phyloP scores from a whole-genome alignment of 495 filamentous ascomycete genomes.

The Hyphodiscus hymeniophilus region DNA sequence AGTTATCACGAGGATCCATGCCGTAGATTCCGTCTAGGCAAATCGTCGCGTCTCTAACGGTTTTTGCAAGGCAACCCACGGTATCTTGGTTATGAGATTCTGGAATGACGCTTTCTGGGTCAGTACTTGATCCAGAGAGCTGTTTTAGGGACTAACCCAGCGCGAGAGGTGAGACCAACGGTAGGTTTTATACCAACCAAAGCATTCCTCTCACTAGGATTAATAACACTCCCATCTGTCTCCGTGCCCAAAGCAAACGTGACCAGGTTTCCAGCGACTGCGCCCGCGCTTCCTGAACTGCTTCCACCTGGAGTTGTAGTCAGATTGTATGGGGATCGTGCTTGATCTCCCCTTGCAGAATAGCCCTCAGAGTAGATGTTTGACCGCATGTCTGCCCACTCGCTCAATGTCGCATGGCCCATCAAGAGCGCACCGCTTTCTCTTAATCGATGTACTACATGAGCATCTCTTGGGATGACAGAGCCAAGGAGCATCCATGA shows the following conservation, averaged over 20 bases:
- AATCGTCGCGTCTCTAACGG: constrained; percentile 32
- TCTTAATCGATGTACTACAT: constrained; percentile 52
- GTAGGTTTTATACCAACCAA: constrained; percentile 35
- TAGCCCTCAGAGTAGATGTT: constrained; percentile 24
- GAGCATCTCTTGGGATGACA: constrained; percentile 56
- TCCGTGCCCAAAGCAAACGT: constrained; percentile 59
- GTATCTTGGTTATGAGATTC: constrained; percentile 29
- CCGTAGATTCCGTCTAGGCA: constrained; percentile 44
- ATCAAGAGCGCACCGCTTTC: constrained; percentile 59
- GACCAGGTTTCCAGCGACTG: constrained; percentile 36
- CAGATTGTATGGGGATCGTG: constrained; percentile 52
- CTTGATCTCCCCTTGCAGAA: constrained; percentile 54
- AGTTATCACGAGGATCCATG: constrained; percentile 46
- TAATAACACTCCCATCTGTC: constrained; percentile 34
- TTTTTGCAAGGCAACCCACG: constrained; percentile 29
- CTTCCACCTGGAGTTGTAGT: constrained; percentile 54
- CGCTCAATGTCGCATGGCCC: constrained; percentile 60
- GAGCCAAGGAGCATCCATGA: constrained; percentile 49
- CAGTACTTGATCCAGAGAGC: too few species aligned
- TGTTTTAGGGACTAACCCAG: not conserved
- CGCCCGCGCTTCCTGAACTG: constrained; percentile 46
- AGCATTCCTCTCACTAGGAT: constrained; percentile 33
- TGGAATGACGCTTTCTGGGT: constrained; percentile 25
- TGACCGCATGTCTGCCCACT: constrained; percentile 57
- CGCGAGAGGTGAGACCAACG: constrained; percentile 28